A percentile compares a stretch with the other conserved stretches of the same genome.
Conservation (phyloP, 2,329 filamentous ascomycete genomes). For the Kalaharituber pfeilii region DNA sequence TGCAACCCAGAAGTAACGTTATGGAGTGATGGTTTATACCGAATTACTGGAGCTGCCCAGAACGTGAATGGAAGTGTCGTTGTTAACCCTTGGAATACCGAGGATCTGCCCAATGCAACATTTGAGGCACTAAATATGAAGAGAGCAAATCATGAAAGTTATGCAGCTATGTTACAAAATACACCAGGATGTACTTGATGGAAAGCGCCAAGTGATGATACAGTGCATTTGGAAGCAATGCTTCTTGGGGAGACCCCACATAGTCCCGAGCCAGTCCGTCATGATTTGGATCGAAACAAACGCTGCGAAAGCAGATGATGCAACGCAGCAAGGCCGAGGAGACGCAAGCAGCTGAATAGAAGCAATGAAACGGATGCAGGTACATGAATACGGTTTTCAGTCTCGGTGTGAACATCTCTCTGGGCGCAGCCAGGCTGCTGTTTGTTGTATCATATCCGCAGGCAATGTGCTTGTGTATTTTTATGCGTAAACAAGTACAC, state of each 20-base stretch:
- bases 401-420: no score
- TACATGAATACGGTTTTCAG: no score
- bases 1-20: conserved; percentile 72
- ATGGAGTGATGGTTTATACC: conserved; percentile 85
- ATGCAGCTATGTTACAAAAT: conserved; percentile 90
- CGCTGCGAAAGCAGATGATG: background rate
- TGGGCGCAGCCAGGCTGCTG: no score
- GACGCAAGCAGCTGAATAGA: no score
- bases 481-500: no score
- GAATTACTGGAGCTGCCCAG: conserved; percentile 89
- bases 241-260: conserved; percentile 69
- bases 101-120: conserved; percentile 81
- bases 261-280: conserved; percentile 13
- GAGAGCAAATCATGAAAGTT: conserved; percentile 80
- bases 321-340: background rate
- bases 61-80: conserved; percentile 84
- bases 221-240: conserved; percentile 86
- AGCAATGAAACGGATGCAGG: no score
- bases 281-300: background rate
- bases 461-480: no score
- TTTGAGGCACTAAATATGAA: conserved; percentile 96
- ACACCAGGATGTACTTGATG: no score
- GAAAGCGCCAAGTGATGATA: no score
- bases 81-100: conserved; percentile 97
- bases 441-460: no score